phyloP scores from a whole-genome alignment of 192 early-diverging fungal species.

The Linnemannia hyalina region DNA sequence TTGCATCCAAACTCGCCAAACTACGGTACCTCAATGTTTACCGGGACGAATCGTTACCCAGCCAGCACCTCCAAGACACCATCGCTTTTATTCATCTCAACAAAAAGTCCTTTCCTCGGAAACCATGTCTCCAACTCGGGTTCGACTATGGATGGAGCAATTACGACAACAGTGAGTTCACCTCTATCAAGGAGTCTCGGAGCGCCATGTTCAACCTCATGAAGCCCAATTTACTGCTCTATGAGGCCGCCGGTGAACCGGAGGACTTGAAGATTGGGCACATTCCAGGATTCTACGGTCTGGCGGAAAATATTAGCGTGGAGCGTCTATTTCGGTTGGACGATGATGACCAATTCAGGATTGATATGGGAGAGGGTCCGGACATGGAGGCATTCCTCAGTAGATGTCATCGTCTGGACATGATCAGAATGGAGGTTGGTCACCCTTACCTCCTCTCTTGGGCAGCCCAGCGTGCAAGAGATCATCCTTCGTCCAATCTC shows the following conservation, averaged over 20 bases:
- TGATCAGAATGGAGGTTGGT: neutral
- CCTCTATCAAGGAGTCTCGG: neutral
- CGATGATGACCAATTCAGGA: neutral
- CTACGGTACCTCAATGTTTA: neutral
- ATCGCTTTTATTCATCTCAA: slow-evolving; percentile 7
- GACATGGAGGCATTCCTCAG: slow-evolving; percentile 19
- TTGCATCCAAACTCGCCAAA: neutral
- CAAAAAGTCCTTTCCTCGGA: neutral
- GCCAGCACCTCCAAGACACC: neutral
- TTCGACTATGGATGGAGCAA: neutral
- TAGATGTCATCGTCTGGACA: neutral
- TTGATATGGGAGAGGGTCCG: slow-evolving; percentile 2
- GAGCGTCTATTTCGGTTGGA: neutral
- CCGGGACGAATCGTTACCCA: neutral
- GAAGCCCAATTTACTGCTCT: slow-evolving; percentile 5
- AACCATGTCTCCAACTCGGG: neutral
- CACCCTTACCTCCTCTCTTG: neutral
- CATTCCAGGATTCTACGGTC: slow-evolving; percentile 10
- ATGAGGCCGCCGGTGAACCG: slow-evolving; percentile 11
- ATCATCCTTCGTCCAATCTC: neutral
- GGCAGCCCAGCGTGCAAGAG: slow-evolving; percentile 2
- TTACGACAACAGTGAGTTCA: neutral
- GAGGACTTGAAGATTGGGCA: neutral
- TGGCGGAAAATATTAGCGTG: neutral
- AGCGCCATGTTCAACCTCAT: neutral